Evolutionary conservation across 306 rosid genomes (phyloP), one percentile per base, ranked within the genome.

Genomic region (Senna siamea): DNA sequence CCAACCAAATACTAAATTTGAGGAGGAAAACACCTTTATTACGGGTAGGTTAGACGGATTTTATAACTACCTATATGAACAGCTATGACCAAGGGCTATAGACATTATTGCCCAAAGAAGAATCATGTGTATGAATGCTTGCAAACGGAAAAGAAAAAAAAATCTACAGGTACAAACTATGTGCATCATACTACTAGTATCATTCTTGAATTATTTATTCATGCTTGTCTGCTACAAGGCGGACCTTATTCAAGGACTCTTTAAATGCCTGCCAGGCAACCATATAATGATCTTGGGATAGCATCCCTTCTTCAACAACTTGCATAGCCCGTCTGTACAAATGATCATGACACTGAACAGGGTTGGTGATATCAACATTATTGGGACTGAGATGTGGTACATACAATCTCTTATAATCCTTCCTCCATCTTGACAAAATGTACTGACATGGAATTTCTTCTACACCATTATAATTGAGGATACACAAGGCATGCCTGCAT

Each of bases 341-440:
- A 86, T 94, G 95, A 84, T 94, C 98, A 68, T 81, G 91, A 91
- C 92, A 84, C 88, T 91, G 97, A 85, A 91, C 90, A n/a, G 96
- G 93, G 82, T 94, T 91, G 73, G 85, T 80, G 65, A 85, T 81
- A 88, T 94, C 98, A 30, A 89, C 86, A 73, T 74, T 83, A 70
- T 91, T 82, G 19, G 83, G 82, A 73, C 89, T 81, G 61, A 89
- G 82, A 64, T 87, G 85, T 37, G 96, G 91, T 56, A 83, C 92
- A 78, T 91, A 91, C 61, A 91, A 67, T 15, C 96, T 92, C 82
- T 79, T 88, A 69, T 82, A 85, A 82, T 91, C 98, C 88, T 87
- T 94, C 88, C 95, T 94, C 98, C 98, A 91, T 50, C 97, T 85
- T 10, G 90, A 66, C 69, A 91, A 78, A 62, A 94, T 87, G 78